Base-by-base conservation (phyloP, 331 rosid genomes). In the Malus hybrid region DNA sequence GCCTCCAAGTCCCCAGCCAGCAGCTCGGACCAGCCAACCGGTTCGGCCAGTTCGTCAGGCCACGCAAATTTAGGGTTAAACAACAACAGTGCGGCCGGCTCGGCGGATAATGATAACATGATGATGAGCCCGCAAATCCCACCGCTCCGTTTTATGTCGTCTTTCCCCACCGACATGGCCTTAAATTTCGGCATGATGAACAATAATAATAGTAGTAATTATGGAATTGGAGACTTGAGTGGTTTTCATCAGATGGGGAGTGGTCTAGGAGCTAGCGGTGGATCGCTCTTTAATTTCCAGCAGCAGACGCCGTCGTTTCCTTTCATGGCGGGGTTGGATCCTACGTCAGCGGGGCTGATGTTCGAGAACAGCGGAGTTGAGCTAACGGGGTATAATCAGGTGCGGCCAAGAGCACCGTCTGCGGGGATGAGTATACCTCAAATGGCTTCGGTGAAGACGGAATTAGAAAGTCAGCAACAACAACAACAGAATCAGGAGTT, bases 291-390 rank as follows among this genome's bases (percentile, higher is more conserved):
- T 32, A 33, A 33, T 19, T 65, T 65, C 88, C 50, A 89, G 57
- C 96, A 87, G 60, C 94, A 85, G 76, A 70, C 93, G 32, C 91
- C 88, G 11, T 96, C 89, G 74, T 91, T 87, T 29, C 94, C 97
- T 11, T 90, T 91, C 85, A 54, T 90, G 69, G 65, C 83, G 10
- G 85, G 90, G 10, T 73, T 89, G 77, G 98, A 88, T 67, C 76
- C 83, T 42, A 63, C 93, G 7, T 33, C 67, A 4, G 76, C 28
- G 27, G 90, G 89, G 7, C 57, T 88, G 6, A 67, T 88, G 67
- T 90, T 87, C 69, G 93, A 84, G n/a, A 74, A 72, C 28, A 71
- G 79, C 20, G 77, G 79, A 16, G 81, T 63, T 29, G 88, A 70
- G 12, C 80, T 65, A 6, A 67, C 76, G 6, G 89, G 85, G 11